Percentiles rank a stretch among this genome's conserved stretches.
Evolutionary conservation across 2,329 filamentous ascomycete species (phyloP).

Genomic region (Phyllosticta citriasiana): DNA sequence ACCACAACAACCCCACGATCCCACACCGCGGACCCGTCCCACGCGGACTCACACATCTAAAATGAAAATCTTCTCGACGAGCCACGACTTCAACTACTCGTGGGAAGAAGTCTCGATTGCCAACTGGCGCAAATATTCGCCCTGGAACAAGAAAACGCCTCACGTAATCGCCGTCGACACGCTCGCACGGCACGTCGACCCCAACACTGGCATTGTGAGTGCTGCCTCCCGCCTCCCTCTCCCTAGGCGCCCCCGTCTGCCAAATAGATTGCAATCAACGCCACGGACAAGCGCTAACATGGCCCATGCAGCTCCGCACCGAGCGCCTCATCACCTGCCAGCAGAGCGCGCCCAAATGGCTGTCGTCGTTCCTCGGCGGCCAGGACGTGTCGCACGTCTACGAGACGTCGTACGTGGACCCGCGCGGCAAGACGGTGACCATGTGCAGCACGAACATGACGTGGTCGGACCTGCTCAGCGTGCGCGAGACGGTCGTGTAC

Average conservation of each 20-base stretch:
- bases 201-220: conserved; percentile 56
- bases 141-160: conserved; percentile 97
- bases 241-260: background rate
- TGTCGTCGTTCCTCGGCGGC: conserved; percentile 69
- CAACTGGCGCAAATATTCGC: conserved; percentile 98
- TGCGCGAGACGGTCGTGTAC: conserved; percentile 90
- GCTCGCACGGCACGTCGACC: conserved; percentile 59
- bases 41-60: background rate
- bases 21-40: background rate
- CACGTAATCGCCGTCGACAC: conserved; percentile 96
- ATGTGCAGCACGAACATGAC: conserved; percentile 97
- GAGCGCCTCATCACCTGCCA: conserved; percentile 58
- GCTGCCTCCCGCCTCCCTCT: background rate
- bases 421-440: conserved; percentile 71
- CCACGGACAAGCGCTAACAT: conserved; percentile 1
- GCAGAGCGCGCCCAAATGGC: conserved; percentile 65
- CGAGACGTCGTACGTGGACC: conserved; percentile 93
- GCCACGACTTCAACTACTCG: conserved; percentile 88
- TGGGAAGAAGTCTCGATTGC: conserved; percentile 97
- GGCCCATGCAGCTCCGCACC: conserved; percentile 49
- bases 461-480: conserved; percentile 78
- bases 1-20: background rate
- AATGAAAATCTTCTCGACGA: conserved; percentile 95
- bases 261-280: background rate
- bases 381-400: conserved; percentile 80